A percentile compares a stretch with the other conserved stretches of the same genome.
Evolutionary conservation across 2,329 filamentous ascomycete genomes (phyloP).

Genomic region (Biscogniauxia mediterranea): DNA sequence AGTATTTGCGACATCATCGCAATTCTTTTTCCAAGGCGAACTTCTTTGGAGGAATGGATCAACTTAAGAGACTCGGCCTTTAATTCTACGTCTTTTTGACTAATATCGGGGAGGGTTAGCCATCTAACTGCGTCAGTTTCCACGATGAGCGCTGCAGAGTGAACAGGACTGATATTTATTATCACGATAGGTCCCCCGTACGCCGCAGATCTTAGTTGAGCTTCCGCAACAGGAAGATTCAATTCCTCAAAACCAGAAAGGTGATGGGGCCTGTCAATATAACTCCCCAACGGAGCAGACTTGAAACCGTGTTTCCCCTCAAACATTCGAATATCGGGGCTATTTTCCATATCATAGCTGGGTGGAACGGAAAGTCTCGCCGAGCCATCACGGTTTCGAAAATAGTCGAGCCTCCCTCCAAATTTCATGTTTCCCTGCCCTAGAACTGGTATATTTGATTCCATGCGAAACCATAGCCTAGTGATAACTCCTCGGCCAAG

Average conservation of each 20-base stretch:
- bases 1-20: slow-evolving; percentile 14
- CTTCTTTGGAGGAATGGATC: neutral
- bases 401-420: neutral
- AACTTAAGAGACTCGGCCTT: neutral
- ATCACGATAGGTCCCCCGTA: neutral
- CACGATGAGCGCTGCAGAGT: neutral
- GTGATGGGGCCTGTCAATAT: neutral
- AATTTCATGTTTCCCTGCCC: neutral
- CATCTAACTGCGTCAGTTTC: neutral
- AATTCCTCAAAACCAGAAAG: neutral
- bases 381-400: neutral
- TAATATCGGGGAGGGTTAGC: neutral
- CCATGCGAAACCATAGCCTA: neutral
- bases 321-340: neutral
- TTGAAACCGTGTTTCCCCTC: neutral
- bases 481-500: neutral
- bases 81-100: neutral
- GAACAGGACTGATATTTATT: neutral
- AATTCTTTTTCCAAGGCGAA: neutral
- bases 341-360: neutral
- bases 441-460: neutral
- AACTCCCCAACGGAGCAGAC: neutral
- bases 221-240: neutral
- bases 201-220: neutral
- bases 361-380: neutral